A percentile compares a stretch with the other conserved stretches of the same genome.
phyloP scores from a whole-genome alignment of 495 filamentous ascomycete genomes.

The Penicillium flavigenum region DNA sequence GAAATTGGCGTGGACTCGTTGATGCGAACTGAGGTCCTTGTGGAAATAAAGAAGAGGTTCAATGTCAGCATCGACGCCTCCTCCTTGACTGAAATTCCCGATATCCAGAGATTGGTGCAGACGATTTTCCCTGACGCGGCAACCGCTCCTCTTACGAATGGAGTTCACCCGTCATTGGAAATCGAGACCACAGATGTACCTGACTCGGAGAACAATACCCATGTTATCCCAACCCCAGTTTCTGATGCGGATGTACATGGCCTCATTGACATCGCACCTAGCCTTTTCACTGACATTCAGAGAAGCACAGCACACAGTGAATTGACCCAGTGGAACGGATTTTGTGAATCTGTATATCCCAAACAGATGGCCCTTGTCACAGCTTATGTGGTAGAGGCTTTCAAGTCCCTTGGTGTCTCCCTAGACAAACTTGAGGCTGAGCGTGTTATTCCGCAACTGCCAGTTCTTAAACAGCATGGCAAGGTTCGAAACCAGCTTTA shows the following conservation, averaged over 20 bases:
- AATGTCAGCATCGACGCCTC: neutral
- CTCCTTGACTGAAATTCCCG: neutral
- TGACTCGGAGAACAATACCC: neutral
- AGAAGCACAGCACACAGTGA: neutral
- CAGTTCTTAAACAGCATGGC: neutral
- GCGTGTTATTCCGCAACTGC: neutral
- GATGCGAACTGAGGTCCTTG: slow-evolving; percentile 40
- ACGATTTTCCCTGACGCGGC: neutral
- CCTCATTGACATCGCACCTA: slow-evolving; percentile 20
- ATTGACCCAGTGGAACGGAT: slow-evolving; percentile 15
- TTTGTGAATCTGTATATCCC: slow-evolving; percentile 34
- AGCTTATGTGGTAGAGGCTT: slow-evolving; percentile 43
- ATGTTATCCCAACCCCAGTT: neutral
- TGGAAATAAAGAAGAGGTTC: slow-evolving; percentile 33
- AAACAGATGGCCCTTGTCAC: slow-evolving; percentile 37
- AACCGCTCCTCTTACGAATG: neutral
- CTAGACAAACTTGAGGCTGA: slow-evolving; percentile 10
- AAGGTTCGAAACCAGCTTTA: slow-evolving; percentile 1
- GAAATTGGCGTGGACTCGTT: slow-evolving; percentile 46
- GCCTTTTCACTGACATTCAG: neutral
- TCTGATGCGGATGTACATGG: neutral
- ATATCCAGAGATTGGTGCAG: neutral
- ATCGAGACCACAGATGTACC: neutral
- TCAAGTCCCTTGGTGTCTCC: slow-evolving; percentile 33
- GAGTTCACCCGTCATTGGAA: neutral